Conservation (phyloP, 192 early-diverging fungal genomes). For the Glomus cerebriforme region DNA sequence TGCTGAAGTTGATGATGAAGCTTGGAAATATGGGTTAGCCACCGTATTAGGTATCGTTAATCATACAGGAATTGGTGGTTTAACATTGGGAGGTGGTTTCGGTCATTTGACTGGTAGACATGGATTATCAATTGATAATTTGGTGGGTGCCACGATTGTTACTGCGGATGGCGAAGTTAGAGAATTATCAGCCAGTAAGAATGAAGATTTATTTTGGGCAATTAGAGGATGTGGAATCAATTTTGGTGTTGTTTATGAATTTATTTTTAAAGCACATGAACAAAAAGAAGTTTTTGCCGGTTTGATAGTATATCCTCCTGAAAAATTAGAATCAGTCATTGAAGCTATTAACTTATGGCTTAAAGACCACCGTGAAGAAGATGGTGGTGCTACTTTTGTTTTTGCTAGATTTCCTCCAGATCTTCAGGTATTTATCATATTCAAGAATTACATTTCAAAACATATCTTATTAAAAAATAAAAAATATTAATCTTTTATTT, state of each 20-base stretch:
- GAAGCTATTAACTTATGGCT: slow-evolving; percentile 36
- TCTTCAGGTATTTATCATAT: neutral
- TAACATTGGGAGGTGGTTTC: slow-evolving; percentile 45
- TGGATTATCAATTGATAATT: slow-evolving; percentile 44
- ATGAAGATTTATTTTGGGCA: slow-evolving; percentile 52
- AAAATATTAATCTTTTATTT: neutral
- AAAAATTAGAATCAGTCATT: slow-evolving; percentile 29
- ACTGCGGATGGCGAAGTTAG: slow-evolving; percentile 41
- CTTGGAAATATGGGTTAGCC: slow-evolving; percentile 36
- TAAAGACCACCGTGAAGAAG: neutral
- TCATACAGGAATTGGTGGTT: slow-evolving; percentile 48
- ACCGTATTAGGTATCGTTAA: slow-evolving; percentile 32
- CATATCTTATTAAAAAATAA: neutral
- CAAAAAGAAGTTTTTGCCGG: slow-evolving; percentile 32
- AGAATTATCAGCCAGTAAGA: slow-evolving; percentile 31
- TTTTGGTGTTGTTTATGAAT: slow-evolving; percentile 31
- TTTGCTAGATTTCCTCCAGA: neutral
- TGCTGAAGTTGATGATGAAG: slow-evolving; percentile 33
- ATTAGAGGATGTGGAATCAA: slow-evolving; percentile 50
- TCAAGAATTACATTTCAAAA: neutral
- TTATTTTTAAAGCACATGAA: slow-evolving; percentile 35
- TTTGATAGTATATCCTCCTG: slow-evolving; percentile 3
- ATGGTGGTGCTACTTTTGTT: neutral
- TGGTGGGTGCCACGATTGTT: slow-evolving; percentile 46
- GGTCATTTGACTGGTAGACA: slow-evolving; percentile 41